These are phyloP conservation scores for Pythium pyrilobum DNA, from an alignment of 352 stramenopile genomes.

Conservation along the genomic window DNA sequence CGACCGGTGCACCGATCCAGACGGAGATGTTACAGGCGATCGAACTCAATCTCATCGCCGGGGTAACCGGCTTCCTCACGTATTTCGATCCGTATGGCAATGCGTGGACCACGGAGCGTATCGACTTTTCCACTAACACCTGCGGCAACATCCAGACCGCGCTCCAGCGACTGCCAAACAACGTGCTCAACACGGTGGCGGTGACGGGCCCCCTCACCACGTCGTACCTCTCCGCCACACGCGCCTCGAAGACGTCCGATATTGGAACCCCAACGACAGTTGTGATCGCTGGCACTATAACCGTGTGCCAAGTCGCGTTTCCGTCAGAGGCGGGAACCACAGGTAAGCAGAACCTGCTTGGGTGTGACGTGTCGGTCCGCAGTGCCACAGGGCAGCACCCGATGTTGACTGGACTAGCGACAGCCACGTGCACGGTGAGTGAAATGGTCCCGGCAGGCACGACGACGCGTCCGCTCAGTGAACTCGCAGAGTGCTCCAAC, in stretches of 20 bases:
- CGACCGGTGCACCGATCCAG: neutral
- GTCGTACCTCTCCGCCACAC: slow-evolving; percentile 20
- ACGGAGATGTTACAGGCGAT: slow-evolving; percentile 55
- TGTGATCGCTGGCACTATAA: neutral
- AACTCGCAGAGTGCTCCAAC: slow-evolving; percentile 53
- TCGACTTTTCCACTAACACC: slow-evolving; percentile 21
- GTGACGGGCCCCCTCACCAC: slow-evolving; percentile 13
- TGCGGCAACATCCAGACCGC: slow-evolving; percentile 38
- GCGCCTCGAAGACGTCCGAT: slow-evolving; percentile 3
- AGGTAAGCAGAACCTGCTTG: slow-evolving; percentile 51
- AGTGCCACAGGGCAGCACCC: slow-evolving; percentile 32
- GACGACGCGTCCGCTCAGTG: slow-evolving; percentile 26
- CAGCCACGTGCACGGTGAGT: slow-evolving; percentile 26
- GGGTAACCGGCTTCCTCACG: slow-evolving; percentile 46
- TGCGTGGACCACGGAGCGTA: slow-evolving; percentile 42
- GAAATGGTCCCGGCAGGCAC: neutral
- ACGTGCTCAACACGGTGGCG: slow-evolving; percentile 48
- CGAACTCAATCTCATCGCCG: slow-evolving; percentile 7
- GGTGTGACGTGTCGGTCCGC: slow-evolving; percentile 40
- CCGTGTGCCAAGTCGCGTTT: slow-evolving; percentile 42
- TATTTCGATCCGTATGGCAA: slow-evolving; percentile 77
- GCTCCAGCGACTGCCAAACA: slow-evolving; percentile 51
- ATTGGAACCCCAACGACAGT: neutral
- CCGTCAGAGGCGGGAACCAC: slow-evolving; percentile 42
- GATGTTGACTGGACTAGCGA: neutral